phyloP scores from a whole-genome alignment of 768 basidiomycete genomes.

The Tubosaeta sp. region DNA sequence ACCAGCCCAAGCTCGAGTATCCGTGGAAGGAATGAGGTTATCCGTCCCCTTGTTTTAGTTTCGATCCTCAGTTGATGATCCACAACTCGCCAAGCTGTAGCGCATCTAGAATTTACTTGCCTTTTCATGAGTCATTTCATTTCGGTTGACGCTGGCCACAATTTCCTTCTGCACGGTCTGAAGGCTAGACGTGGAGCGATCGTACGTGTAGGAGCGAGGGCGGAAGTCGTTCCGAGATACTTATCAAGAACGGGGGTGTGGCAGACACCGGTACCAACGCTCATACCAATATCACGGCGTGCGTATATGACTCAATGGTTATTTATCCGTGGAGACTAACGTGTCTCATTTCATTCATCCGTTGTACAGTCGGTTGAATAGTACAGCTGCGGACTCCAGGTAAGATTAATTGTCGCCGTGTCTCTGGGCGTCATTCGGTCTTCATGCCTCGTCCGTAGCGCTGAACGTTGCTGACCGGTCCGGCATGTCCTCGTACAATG shows the following conservation, averaged over 20 bases:
- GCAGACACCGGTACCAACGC: not conserved
- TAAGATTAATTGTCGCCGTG: not conserved
- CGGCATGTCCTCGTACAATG: not conserved
- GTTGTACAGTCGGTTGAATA: not conserved
- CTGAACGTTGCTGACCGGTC: not conserved
- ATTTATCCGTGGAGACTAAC: not conserved
- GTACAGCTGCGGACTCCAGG: not conserved
- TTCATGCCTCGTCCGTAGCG: too few species aligned
- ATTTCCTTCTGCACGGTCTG: not conserved
- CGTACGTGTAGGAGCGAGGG: not conserved
- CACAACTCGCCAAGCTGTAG: not conserved
- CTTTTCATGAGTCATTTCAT: not conserved
- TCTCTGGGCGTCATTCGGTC: not conserved
- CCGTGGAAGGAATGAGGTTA: conserved; percentile 72
- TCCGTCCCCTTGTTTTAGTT: conserved; percentile 12
- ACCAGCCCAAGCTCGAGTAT: conserved; percentile 81
- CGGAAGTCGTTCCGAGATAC: not conserved
- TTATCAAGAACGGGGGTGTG: not conserved
- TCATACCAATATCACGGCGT: not conserved
- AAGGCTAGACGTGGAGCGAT: not conserved
- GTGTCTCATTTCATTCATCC: not conserved
- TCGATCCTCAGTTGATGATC: not conserved
- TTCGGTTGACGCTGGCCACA: not conserved
- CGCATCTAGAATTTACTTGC: too few species aligned
- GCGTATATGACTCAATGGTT: too few species aligned